Conservation (phyloP, 768 basidiomycete genomes). For the Tulasnella sp. region DNA sequence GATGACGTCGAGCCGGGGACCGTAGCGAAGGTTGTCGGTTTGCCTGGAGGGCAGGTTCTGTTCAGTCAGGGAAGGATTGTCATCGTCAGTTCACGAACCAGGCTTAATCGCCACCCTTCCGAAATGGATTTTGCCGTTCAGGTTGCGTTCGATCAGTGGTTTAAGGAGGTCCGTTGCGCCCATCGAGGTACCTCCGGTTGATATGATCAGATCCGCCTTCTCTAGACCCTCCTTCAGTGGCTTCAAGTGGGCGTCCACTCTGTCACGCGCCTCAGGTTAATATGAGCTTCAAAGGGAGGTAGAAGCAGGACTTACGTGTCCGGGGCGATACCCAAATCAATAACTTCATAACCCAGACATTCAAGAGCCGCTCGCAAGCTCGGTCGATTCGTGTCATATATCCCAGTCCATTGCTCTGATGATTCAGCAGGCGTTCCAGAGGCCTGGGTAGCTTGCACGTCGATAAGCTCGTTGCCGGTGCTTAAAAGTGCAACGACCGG, state of each 20-base stretch:
- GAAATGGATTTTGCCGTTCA: constrained; percentile 76
- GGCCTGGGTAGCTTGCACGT: constrained; percentile 46
- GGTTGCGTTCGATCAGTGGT: constrained; percentile 77
- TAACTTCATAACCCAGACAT: constrained; percentile 67
- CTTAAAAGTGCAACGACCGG: constrained; percentile 77
- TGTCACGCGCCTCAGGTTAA: constrained; percentile 35
- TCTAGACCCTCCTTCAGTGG: constrained; percentile 57
- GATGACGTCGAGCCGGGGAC: constrained; percentile 45
- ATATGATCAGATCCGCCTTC: constrained; percentile 68
- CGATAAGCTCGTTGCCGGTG: constrained; percentile 79
- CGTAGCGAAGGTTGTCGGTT: constrained; percentile 87
- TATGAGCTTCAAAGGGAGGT: not conserved
- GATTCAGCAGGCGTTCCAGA: not conserved
- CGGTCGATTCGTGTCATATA: constrained; percentile 85
- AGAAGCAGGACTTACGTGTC: constrained; percentile 54
- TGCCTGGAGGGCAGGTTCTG: constrained; percentile 42
- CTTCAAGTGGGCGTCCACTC: constrained; percentile 55
- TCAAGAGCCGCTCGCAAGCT: constrained; percentile 66
- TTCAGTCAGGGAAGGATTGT: not conserved
- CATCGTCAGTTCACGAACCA: constrained; percentile 35
- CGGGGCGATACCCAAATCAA: constrained; percentile 75
- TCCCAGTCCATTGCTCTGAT: constrained; percentile 56
- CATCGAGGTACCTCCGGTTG: constrained; percentile 91
- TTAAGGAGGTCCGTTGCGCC: constrained; percentile 83
- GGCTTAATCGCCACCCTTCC: constrained; percentile 77